Conservation (phyloP, 2,329 filamentous ascomycete species). For the Colletotrichum simmondsii region DNA sequence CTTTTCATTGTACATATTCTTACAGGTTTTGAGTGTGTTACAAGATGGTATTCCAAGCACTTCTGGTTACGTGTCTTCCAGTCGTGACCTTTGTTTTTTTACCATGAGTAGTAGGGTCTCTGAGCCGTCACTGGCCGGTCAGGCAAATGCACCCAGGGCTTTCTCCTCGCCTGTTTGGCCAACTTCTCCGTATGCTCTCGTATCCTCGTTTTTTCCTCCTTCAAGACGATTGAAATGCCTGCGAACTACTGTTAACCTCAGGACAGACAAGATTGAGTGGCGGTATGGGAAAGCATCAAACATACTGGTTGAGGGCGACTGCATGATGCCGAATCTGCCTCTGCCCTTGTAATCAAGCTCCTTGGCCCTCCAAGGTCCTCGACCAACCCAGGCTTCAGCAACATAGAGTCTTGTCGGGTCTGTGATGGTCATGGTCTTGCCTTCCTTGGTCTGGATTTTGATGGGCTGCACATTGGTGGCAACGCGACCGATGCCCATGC, state of each 20-base stretch:
- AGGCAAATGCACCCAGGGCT: constrained; percentile 88
- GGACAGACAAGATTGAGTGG: background rate
- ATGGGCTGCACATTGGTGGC: constrained; percentile 37
- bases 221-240: constrained; percentile 85
- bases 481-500: constrained; percentile 79
- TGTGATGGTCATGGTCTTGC: constrained; percentile 74
- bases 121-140: constrained; percentile 87
- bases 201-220: constrained; percentile 92
- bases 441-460: constrained; percentile 79
- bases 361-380: constrained; percentile 70
- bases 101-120: constrained; percentile 94
- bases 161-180: constrained; percentile 78
- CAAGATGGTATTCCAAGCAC: background rate
- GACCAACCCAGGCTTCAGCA: constrained; percentile 91
- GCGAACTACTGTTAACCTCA: background rate
- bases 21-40: constrained; percentile 23
- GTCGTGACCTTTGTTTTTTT: constrained; percentile 41
- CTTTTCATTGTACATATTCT: constrained; percentile 32
- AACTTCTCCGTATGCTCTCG: constrained; percentile 82
- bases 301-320: constrained; percentile 80
- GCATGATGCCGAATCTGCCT: constrained; percentile 75
- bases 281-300: constrained; percentile 40
- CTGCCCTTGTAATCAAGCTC: constrained; percentile 79
- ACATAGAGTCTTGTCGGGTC: constrained; percentile 90
- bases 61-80: background rate